A percentile compares a stretch with the other conserved stretches of the same genome.
Evolutionary conservation across 129 eudicot genomes (phyloP).

Genomic region (Centella asiatica): DNA sequence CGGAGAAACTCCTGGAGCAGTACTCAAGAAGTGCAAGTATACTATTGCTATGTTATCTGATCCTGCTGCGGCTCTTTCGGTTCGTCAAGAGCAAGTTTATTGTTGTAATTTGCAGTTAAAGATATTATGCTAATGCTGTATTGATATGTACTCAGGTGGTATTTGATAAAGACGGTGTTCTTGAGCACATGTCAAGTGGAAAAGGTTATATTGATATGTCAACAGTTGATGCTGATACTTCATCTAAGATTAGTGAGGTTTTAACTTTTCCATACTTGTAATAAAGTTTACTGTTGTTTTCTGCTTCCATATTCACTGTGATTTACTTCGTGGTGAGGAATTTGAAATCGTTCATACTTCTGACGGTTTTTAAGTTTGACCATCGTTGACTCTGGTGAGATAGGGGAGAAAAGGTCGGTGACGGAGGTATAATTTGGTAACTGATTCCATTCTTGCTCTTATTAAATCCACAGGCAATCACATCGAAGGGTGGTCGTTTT

Average conservation of each 20-base stretch:
- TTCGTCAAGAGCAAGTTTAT: slow-evolving; percentile 26
- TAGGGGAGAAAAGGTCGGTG: background rate
- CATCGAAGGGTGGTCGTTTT: slow-evolving; percentile 68
- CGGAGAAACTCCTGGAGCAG: slow-evolving; percentile 81
- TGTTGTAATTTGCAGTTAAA: background rate
- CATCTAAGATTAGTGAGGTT: slow-evolving; percentile 85
- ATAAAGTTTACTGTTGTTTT: background rate
- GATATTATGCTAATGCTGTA: background rate
- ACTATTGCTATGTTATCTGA: slow-evolving; percentile 94
- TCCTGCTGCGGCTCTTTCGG: slow-evolving; percentile 94
- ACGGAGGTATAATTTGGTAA: background rate
- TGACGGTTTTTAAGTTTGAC: background rate
- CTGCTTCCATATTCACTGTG: background rate
- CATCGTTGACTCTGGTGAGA: background rate
- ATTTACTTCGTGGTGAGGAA: background rate
- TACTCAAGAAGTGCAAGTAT: slow-evolving; percentile 84
- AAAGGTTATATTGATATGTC: slow-evolving; percentile 97
- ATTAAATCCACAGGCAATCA: slow-evolving; percentile 48
- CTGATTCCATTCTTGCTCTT: background rate
- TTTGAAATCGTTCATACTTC: background rate
- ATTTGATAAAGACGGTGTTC: slow-evolving; percentile 76
- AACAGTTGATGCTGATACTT: slow-evolving; percentile 95
- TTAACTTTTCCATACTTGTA: slow-evolving; percentile 4
- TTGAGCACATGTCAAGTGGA: slow-evolving; percentile 69
- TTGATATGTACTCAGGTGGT: slow-evolving; percentile 50